Percentiles rank a stretch among this genome's conserved stretches.
phyloP scores from a whole-genome alignment of 228 moss, liverwort and hornwort genomes.

The Sphagnum fallax region DNA sequence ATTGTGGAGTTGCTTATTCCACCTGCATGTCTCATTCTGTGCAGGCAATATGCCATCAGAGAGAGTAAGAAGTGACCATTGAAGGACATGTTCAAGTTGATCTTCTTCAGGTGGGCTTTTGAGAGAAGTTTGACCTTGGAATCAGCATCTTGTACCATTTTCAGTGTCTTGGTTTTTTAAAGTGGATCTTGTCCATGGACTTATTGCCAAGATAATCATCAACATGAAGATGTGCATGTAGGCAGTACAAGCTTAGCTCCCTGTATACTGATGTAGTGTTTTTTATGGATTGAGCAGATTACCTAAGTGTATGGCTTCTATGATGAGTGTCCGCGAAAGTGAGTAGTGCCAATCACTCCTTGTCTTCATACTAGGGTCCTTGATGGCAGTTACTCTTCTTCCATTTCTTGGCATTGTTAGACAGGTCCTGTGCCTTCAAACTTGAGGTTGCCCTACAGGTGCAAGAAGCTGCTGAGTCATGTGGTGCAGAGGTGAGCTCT shows the following conservation, averaged over 20 bases:
- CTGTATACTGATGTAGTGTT: not conserved
- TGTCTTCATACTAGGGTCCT: not conserved
- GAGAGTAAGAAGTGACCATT: constrained; percentile 97
- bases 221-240: constrained; percentile 12
- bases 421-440: too few species aligned
- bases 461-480: too few species aligned
- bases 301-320: constrained; percentile 94
- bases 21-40: not conserved
- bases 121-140: too few species aligned
- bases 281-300: not conserved
- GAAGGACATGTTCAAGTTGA: constrained; percentile 99
- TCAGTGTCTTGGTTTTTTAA: too few species aligned
- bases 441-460: too few species aligned
- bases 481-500: too few species aligned
- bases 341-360: not conserved
- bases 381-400: too few species aligned
- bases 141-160: too few species aligned
- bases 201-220: too few species aligned
- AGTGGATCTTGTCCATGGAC: too few species aligned
- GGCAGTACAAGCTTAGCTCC: constrained; percentile 90
- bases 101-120: constrained; percentile 66
- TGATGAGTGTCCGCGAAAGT: constrained; percentile 95
- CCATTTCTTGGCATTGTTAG: too few species aligned
- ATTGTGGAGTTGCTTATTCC: too few species aligned
- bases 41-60: constrained; percentile 91